A percentile compares a stretch with the other conserved stretches of the same genome.
Evolutionary conservation across 495 filamentous ascomycete species (phyloP).

Genomic region (Lophiotrema nucula): DNA sequence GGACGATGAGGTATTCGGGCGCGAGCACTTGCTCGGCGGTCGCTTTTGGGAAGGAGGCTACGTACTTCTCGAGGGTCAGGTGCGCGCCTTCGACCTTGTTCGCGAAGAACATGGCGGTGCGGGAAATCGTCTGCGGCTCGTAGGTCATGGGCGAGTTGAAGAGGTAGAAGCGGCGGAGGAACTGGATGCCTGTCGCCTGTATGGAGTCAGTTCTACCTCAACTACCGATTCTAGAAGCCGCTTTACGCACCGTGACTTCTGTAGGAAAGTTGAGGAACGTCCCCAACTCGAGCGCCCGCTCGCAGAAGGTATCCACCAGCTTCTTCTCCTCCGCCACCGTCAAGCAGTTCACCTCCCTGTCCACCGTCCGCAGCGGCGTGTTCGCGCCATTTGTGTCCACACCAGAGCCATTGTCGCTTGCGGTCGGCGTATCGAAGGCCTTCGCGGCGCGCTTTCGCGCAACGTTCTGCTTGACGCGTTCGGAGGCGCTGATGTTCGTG

Average conservation of each 20-base stretch:
- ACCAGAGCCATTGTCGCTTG: constrained; percentile 35
- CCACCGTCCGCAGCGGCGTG: constrained; percentile 14
- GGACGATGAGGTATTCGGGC: constrained; percentile 86
- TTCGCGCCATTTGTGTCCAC: constrained; percentile 21
- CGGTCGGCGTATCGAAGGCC: constrained; percentile 34
- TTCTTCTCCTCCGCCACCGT: constrained; percentile 78
- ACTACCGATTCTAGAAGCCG: background rate
- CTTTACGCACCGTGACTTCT: constrained; percentile 64
- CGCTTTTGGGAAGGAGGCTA: constrained; percentile 58
- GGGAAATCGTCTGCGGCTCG: constrained; percentile 80
- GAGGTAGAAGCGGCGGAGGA: constrained; percentile 90
- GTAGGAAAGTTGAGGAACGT: constrained; percentile 70
- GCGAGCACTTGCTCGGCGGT: constrained; percentile 77
- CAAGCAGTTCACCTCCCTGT: constrained; percentile 66
- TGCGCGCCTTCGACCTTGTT: constrained; percentile 88
- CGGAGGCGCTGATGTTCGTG: constrained; percentile 72
- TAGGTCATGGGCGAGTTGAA: constrained; percentile 94
- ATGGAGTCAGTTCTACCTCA: background rate
- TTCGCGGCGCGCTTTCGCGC: constrained; percentile 48
- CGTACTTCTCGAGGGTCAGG: constrained; percentile 65
- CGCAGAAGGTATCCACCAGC: constrained; percentile 77
- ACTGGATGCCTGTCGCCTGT: constrained; percentile 85
- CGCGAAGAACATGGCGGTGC: constrained; percentile 83
- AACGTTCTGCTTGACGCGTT: constrained; percentile 67
- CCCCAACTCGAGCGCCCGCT: constrained; percentile 39